Evolutionary conservation across 2,329 filamentous ascomycete genomes (phyloP).

Genomic region (Aspergillus sp.): DNA sequence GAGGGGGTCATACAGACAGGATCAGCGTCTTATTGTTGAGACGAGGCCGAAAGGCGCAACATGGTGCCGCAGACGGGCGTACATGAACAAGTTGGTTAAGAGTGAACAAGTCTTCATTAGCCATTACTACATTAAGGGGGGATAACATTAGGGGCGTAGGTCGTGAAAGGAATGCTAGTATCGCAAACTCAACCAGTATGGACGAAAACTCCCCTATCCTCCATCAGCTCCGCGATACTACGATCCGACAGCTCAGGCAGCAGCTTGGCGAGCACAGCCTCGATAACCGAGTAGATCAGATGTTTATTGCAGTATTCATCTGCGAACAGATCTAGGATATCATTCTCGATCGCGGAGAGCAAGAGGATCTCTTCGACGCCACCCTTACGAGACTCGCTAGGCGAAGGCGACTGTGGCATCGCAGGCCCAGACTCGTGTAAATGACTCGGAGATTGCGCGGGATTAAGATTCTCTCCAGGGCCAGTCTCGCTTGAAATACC

Average conservation of each 20-base stretch:
- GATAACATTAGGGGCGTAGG: not conserved
- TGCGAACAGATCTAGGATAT: slow-evolving; percentile 72
- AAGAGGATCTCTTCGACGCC: slow-evolving; percentile 53
- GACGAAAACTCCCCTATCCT: slow-evolving; percentile 63
- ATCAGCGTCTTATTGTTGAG: not conserved
- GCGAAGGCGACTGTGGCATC: slow-evolving; percentile 17
- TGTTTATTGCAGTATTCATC: slow-evolving; percentile 94
- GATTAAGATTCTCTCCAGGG: not conserved
- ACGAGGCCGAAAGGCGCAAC: not conserved
- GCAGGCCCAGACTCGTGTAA: not conserved
- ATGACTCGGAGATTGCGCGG: not conserved
- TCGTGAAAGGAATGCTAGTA: not conserved
- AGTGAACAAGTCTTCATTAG: not conserved
- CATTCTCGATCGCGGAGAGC: slow-evolving; percentile 63
- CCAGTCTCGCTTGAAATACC: slow-evolving; percentile 30
- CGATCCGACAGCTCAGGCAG: slow-evolving; percentile 82
- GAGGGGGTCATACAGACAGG: not conserved
- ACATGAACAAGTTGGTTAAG: not conserved
- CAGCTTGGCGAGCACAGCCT: slow-evolving; percentile 78
- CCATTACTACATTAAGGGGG: not conserved
- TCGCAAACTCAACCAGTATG: slow-evolving; percentile 19
- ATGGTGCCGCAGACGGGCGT: not conserved
- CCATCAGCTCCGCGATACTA: slow-evolving; percentile 72
- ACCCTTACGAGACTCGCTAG: not conserved
- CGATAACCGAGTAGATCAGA: slow-evolving; percentile 79